These are phyloP conservation scores for Talaromyces sp. DNA, from an alignment of 2,329 filamentous ascomycete species.

Conservation along the genomic window DNA sequence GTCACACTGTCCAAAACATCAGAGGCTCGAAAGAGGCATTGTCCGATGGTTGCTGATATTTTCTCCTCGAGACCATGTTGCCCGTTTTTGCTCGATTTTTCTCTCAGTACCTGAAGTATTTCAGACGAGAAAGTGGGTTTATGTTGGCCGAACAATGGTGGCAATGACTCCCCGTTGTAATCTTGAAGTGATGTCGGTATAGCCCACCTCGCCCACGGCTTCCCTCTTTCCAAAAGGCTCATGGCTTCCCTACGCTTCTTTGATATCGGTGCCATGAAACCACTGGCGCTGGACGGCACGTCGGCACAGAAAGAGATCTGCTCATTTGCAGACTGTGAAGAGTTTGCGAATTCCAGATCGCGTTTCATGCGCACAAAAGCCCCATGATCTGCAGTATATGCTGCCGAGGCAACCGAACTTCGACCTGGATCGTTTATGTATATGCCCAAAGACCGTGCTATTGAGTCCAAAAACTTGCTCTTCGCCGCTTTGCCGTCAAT, in stretches of 20 bases:
- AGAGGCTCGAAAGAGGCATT: slow-evolving; percentile 33
- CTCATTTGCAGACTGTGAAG: slow-evolving; percentile 20
- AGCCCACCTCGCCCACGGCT: slow-evolving; percentile 40
- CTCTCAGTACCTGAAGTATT: slow-evolving; percentile 32
- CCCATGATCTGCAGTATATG: slow-evolving; percentile 35
- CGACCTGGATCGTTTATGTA: slow-evolving; percentile 25
- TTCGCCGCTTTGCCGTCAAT: slow-evolving; percentile 22
- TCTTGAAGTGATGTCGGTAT: slow-evolving; percentile 26
- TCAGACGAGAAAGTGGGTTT: slow-evolving; percentile 31
- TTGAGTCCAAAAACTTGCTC: slow-evolving; percentile 32
- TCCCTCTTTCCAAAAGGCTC: slow-evolving; percentile 32
- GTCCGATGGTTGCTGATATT: slow-evolving; percentile 38
- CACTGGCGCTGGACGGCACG: slow-evolving; percentile 25
- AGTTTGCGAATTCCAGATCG: slow-evolving; percentile 32
- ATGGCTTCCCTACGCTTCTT: slow-evolving; percentile 18
- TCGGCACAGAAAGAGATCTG: slow-evolving; percentile 36
- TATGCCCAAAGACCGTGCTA: slow-evolving; percentile 32
- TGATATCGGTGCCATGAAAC: slow-evolving; percentile 7
- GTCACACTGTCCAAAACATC: slow-evolving; percentile 19
- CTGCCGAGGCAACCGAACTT: slow-evolving; percentile 26
- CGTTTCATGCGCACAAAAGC: slow-evolving; percentile 33
- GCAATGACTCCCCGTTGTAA: slow-evolving; percentile 21
- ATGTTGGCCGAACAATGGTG: slow-evolving; percentile 30
- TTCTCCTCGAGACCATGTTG: slow-evolving; percentile 28
- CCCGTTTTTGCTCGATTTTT: not conserved